A percentile compares a stretch with the other conserved stretches of the same genome.
phyloP scores from a whole-genome alignment of 2,329 filamentous ascomycete species.

The Fusarium sp. region DNA sequence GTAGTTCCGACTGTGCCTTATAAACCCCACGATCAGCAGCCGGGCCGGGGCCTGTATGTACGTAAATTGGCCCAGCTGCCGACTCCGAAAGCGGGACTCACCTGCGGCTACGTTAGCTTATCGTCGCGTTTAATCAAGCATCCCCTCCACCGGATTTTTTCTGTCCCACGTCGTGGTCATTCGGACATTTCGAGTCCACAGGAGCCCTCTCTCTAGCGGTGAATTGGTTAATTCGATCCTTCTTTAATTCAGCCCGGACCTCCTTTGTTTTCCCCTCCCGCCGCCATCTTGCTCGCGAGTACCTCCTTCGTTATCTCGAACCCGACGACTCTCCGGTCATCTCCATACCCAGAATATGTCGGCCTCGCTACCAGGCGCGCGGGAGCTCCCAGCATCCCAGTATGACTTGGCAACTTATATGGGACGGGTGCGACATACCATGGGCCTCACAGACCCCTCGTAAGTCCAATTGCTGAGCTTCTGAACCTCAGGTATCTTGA shows the following conservation, averaged over 20 bases:
- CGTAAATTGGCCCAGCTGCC: constrained; percentile 37
- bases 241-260: neutral
- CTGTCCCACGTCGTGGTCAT: constrained; percentile 38
- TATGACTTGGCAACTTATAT: constrained; percentile 95
- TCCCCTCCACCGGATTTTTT: constrained; percentile 36
- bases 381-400: constrained; percentile 90
- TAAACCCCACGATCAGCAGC: constrained; percentile 36
- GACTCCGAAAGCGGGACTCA: constrained; percentile 50
- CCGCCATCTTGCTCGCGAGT: constrained; percentile 20
- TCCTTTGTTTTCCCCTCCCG: constrained; percentile 1
- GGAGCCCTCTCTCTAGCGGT: constrained; percentile 24
- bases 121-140: constrained; percentile 45
- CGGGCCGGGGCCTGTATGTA: constrained; percentile 27
- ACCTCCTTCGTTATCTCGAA: constrained; percentile 18
- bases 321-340: constrained; percentile 14
- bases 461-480: constrained; percentile 63
- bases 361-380: constrained; percentile 72
- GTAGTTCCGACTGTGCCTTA: constrained; percentile 24
- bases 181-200: constrained; percentile 35
- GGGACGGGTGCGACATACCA: constrained; percentile 91
- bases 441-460: constrained; percentile 94
- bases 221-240: constrained; percentile 14
- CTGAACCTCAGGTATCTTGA: neutral
- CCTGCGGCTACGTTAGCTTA: constrained; percentile 45
- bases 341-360: constrained; percentile 63